Base-by-base conservation (phyloP, 1,284 basidiomycete genomes). In the Ganoderma lingzhi region DNA sequence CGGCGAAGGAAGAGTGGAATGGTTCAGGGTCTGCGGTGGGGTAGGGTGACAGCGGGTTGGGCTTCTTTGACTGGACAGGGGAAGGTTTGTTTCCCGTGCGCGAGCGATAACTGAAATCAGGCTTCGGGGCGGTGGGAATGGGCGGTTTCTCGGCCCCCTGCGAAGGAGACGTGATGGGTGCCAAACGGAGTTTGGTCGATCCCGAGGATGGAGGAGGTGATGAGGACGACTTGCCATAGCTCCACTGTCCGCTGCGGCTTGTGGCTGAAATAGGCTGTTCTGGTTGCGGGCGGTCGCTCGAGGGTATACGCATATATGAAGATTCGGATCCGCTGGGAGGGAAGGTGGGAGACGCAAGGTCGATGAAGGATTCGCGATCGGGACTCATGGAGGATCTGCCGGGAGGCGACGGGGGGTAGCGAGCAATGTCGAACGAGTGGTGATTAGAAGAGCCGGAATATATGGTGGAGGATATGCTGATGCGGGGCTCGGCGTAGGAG, bases 281-380 rank as follows among this genome's bases (percentile, higher is more conserved):
- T 53, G 28, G 66, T 19, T 28, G 71, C 67, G 32, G 30, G 62
- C 63, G 53, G 64, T 68, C 64, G 23, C 42, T 61, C 35, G 62
- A 39, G 66, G 68, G 66, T 68, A 66, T 68, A 65, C 55, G 39
- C 32, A 53, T 42, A 37, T 66, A 58, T 10, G 60, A 55, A 23
- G 71, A 73, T 14, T 77, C 74, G 62, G 73, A 66, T 32, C 72
- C 70, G 32, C 70, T 65, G 39, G 76, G 75, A 53, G 76, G 74
- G 64, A 76, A 72, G 12, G 77, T 76, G 68, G 85, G 82, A 0
- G 87, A 86, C 61, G 81, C 77, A 63, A 90, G 78, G 77, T 90
- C 89, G 59, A 90, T 88, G 76, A 90, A 90, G 30, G 88, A 90
- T 70, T 84, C 80, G 74, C 81, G 82, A 73, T 82, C 73, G 19